Evolutionary conservation across 2,329 filamentous ascomycete genomes (phyloP).

Genomic region (Trichoderma atrobrunneum): DNA sequence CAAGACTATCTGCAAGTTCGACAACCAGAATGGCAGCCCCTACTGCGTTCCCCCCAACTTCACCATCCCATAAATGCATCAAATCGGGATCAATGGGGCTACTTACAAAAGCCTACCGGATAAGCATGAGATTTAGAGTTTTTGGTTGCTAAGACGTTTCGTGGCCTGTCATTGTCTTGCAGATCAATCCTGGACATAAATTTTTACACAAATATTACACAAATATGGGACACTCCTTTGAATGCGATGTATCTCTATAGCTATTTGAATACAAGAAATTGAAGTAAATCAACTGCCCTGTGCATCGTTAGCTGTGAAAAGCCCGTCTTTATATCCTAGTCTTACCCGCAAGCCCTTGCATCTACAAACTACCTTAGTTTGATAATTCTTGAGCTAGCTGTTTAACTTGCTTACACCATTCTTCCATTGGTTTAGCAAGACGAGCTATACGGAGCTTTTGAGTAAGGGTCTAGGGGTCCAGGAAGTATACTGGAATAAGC

Average conservation of each 20-base stretch:
- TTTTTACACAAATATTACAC: not conserved
- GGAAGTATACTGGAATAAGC: not conserved
- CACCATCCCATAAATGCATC: slow-evolving; percentile 19
- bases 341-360: not conserved
- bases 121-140: not conserved
- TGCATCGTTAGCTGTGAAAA: not conserved
- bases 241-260: not conserved
- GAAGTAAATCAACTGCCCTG: not conserved
- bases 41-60: slow-evolving; percentile 38
- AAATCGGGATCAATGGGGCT: not conserved
- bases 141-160: not conserved
- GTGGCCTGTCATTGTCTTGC: not conserved
- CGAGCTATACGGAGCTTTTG: not conserved
- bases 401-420: not conserved
- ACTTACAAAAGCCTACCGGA: not conserved
- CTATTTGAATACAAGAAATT: not conserved
- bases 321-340: not conserved
- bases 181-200: not conserved
- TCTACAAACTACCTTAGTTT: not conserved
- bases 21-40: slow-evolving; percentile 34
- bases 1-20: slow-evolving; percentile 38
- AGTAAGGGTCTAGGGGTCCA: not conserved
- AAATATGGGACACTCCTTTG: slow-evolving; percentile 8
- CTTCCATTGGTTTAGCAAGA: not conserved
- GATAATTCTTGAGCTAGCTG: not conserved